Percentiles rank a stretch among this genome's conserved stretches.
phyloP scores from a whole-genome alignment of 2,329 filamentous ascomycete species.

The Sporothrix dimorphospora region DNA sequence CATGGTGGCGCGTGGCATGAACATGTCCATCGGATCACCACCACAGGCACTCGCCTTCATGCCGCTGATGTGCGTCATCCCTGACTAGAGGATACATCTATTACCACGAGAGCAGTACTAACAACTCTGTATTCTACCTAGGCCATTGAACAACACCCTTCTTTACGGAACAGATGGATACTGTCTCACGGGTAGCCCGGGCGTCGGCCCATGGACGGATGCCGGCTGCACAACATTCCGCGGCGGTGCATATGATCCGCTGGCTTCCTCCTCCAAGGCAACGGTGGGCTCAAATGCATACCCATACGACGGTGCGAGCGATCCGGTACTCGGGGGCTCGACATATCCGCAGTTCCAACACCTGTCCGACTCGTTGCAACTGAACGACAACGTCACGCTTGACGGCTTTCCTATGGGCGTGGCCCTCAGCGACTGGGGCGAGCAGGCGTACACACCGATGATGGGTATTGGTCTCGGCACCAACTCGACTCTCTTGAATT shows the following conservation, averaged over 20 bases:
- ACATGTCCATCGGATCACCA: slow-evolving; percentile 30
- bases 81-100: background rate
- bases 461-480: slow-evolving; percentile 38
- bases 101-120: background rate
- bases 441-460: slow-evolving; percentile 36
- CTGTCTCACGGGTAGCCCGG: slow-evolving; percentile 19
- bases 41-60: slow-evolving; percentile 29
- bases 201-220: slow-evolving; percentile 1
- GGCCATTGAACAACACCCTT: slow-evolving; percentile 34
- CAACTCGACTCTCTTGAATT: slow-evolving; percentile 40
- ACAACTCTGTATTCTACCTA: background rate
- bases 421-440: slow-evolving; percentile 35
- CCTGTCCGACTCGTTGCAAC: slow-evolving; percentile 23
- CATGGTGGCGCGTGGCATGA: slow-evolving; percentile 28
- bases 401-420: slow-evolving; percentile 34
- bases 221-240: slow-evolving; percentile 31
- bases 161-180: slow-evolving; percentile 31
- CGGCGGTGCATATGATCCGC: slow-evolving; percentile 29
- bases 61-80: slow-evolving; percentile 27
- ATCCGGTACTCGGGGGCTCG: background rate
- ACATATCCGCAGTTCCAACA: slow-evolving; percentile 7
- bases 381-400: slow-evolving; percentile 33
- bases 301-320: slow-evolving; percentile 15
- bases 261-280: slow-evolving; percentile 15
- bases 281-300: background rate